Conservation (phyloP, 768 basidiomycete genomes). For the Rhodosporidiobolus sp. region DNA sequence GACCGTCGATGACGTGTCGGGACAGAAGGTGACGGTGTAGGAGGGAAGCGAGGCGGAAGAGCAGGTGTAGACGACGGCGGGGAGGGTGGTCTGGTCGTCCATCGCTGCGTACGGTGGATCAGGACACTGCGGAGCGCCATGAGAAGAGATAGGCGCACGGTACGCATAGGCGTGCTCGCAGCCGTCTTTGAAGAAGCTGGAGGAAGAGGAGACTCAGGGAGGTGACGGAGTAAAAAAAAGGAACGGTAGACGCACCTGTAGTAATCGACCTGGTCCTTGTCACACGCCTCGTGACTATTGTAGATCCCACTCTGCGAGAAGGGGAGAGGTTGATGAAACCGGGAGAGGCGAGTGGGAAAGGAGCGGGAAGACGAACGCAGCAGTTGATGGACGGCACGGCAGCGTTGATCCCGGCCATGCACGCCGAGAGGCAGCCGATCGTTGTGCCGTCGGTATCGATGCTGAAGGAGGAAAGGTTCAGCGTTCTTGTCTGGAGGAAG, state of each 20-base stretch:
- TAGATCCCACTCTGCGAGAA: conserved; percentile 7
- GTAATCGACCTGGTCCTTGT: neutral
- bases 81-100: neutral
- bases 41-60: neutral
- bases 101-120: neutral
- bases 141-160: neutral
- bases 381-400: conserved; percentile 3
- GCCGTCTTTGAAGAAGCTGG: conserved; percentile 13
- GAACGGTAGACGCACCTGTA: neutral
- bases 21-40: conserved; percentile 1
- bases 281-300: neutral
- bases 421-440: conserved; percentile 7
- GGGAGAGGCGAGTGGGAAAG: neutral
- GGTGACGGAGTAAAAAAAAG: neutral
- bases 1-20: neutral
- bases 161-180: conserved; percentile 18
- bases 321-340: no score
- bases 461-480: neutral
- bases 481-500: no score
- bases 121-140: neutral
- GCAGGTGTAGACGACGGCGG: neutral
- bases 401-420: conserved; percentile 12
- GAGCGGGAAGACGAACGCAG: neutral
- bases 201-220: neutral
- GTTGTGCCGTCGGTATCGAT: conserved; percentile 5